A percentile compares a stretch with the other conserved stretches of the same genome.
Conservation (phyloP, 2,329 filamentous ascomycete species). For the Penicillium corylophilum region DNA sequence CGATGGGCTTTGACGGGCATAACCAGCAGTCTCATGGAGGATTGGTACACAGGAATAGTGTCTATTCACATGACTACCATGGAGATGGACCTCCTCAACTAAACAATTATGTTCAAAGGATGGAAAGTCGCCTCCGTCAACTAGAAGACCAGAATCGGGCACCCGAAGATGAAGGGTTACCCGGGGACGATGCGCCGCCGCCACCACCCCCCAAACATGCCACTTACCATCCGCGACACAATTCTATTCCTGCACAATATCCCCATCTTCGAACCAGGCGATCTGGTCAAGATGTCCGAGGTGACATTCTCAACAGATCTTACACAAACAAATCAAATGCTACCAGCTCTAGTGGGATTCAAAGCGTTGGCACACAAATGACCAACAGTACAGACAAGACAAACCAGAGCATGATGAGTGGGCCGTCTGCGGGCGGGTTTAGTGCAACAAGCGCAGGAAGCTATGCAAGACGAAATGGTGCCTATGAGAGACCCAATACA, state of each 20-base stretch:
- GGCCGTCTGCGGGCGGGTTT: constrained; percentile 82
- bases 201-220: constrained; percentile 62
- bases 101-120: constrained; percentile 83
- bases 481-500: constrained; percentile 46
- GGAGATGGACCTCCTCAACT: constrained; percentile 66
- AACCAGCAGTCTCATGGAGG: constrained; percentile 57
- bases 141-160: constrained; percentile 58
- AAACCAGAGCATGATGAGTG: constrained; percentile 88
- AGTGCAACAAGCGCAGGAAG: constrained; percentile 96
- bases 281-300: constrained; percentile 71
- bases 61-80: constrained; percentile 36
- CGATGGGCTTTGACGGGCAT: constrained; percentile 65
- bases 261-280: constrained; percentile 41
- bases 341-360: constrained; percentile 71
- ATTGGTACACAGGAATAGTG: constrained; percentile 50
- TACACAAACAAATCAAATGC: constrained; percentile 85
- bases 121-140: constrained; percentile 77
- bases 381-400: constrained; percentile 75
- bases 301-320: constrained; percentile 69
- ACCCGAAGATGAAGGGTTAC: constrained; percentile 51
- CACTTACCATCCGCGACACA: constrained; percentile 43
- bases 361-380: constrained; percentile 64
- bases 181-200: constrained; percentile 53
- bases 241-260: constrained; percentile 42
- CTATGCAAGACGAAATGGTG: constrained; percentile 66